Evolutionary conservation across 352 stramenopile genomes (phyloP).

Genomic region (Peronosclerospora sorghi): DNA sequence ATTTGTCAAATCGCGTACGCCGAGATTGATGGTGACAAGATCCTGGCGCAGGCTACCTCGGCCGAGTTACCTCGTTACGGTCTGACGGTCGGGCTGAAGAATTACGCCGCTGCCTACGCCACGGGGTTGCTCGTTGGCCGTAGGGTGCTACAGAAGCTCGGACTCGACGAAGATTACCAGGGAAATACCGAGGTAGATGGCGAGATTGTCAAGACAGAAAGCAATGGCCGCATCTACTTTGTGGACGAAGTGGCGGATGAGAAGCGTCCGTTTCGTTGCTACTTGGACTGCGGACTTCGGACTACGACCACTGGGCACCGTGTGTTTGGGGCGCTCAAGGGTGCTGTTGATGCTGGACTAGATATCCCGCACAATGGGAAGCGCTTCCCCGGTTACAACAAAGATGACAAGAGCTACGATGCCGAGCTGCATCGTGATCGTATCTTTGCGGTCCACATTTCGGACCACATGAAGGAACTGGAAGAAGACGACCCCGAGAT

Average conservation of each 20-base stretch:
- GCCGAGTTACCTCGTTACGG: slow-evolving; percentile 96
- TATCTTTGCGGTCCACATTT: slow-evolving; percentile 97
- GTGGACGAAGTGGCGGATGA: slow-evolving; percentile 98
- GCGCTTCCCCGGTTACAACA: slow-evolving; percentile 98
- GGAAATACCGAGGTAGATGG: slow-evolving; percentile 94
- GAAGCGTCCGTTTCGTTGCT: slow-evolving; percentile 95
- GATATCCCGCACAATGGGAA: slow-evolving; percentile 99
- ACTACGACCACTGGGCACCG: slow-evolving; percentile 96
- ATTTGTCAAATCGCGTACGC: slow-evolving; percentile 99
- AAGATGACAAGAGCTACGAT: slow-evolving; percentile 98
- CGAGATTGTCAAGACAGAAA: slow-evolving; percentile 91
- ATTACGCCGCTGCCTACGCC: slow-evolving; percentile 98
- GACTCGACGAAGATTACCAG: slow-evolving; percentile 96
- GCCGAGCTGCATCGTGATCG: slow-evolving; percentile 95
- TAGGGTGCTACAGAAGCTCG: slow-evolving; percentile 95
- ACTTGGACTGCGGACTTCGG: slow-evolving; percentile 96
- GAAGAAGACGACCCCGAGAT: slow-evolving; percentile 98
- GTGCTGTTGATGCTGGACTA: slow-evolving; percentile 95
- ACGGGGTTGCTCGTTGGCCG: slow-evolving; percentile 92
- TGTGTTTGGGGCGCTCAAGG: slow-evolving; percentile 99
- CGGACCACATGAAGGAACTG: slow-evolving; percentile 99
- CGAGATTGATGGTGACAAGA: slow-evolving; percentile 97
- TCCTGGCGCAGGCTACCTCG: slow-evolving; percentile 89
- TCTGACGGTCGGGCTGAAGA: slow-evolving; percentile 95
- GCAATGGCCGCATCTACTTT: slow-evolving; percentile 96